These are phyloP conservation scores for Argentina anserina DNA, from an alignment of 306 rosid species.

Conservation along the genomic window DNA sequence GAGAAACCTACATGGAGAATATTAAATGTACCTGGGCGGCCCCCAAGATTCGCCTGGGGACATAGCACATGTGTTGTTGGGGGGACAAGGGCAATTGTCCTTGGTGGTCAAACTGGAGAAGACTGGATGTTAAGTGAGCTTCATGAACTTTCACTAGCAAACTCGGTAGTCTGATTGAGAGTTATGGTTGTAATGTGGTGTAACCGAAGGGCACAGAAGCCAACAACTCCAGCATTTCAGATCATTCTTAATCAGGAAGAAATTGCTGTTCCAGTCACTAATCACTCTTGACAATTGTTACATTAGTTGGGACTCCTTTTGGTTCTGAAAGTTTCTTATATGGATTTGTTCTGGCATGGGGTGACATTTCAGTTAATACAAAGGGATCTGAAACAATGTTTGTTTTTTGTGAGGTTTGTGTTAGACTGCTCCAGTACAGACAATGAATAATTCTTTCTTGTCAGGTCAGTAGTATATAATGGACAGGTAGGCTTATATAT, in stretches of 20 bases:
- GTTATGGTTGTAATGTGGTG: conserved; percentile 32
- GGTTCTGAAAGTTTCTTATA: conserved; percentile 43
- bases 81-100: conserved; percentile 93
- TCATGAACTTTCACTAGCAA: conserved; percentile 93
- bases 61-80: conserved; percentile 99
- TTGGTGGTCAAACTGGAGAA: conserved; percentile 99
- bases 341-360: conserved; percentile 57
- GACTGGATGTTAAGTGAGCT: conserved; percentile 98
- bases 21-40: conserved; percentile 87
- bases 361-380: conserved; percentile 34
- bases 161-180: conserved; percentile 51
- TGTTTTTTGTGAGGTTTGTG: conserved; percentile 62
- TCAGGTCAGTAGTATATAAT: conserved; percentile 59
- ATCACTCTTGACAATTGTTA: conserved; percentile 34
- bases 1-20: conserved; percentile 99
- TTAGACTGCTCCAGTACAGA: conserved; percentile 59
- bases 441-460: conserved; percentile 62
- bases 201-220: conserved; percentile 29
- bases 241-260: conserved; percentile 34
- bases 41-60: conserved; percentile 99
- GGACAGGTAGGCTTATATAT: conserved; percentile 53
- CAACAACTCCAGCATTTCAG: conserved; percentile 29
- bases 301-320: conserved; percentile 45
- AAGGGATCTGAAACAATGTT: conserved; percentile 51
- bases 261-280: conserved; percentile 34